Evolutionary conservation across 2,329 filamentous ascomycete species (phyloP).

Genomic region (Hymenoscyphus albidus): DNA sequence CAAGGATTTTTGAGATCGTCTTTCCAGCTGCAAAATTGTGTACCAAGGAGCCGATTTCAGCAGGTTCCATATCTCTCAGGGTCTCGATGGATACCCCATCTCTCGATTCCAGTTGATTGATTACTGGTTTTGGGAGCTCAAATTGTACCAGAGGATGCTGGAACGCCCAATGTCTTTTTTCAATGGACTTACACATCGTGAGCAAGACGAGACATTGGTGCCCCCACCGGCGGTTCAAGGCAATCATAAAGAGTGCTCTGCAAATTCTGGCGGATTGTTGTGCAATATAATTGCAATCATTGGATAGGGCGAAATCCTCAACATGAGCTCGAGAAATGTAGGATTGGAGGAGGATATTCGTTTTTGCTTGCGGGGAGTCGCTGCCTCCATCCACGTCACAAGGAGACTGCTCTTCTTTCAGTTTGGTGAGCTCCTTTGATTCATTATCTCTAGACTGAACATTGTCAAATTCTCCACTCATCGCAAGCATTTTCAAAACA

Average conservation of each 20-base stretch:
- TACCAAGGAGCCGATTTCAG: constrained; percentile 85
- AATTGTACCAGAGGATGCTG: constrained; percentile 96
- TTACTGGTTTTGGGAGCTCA: constrained; percentile 76
- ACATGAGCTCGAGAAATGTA: constrained; percentile 86
- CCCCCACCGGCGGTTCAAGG: constrained; percentile 90
- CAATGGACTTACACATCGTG: constrained; percentile 93
- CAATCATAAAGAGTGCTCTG: constrained; percentile 94
- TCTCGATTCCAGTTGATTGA: constrained; percentile 83
- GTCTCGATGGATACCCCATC: constrained; percentile 72
- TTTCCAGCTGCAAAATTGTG: constrained; percentile 86
- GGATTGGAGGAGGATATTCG: constrained; percentile 89
- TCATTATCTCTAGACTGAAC: constrained; percentile 90
- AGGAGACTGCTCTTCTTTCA: constrained; percentile 65
- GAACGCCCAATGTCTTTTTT: constrained; percentile 92
- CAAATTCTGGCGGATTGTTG: constrained; percentile 95
- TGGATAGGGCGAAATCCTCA: constrained; percentile 90
- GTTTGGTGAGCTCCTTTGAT: constrained; percentile 74
- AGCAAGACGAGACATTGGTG: constrained; percentile 89
- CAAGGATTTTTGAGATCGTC: constrained; percentile 74
- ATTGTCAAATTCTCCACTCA: constrained; percentile 97
- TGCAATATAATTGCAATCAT: constrained; percentile 90
- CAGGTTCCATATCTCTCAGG: constrained; percentile 86
- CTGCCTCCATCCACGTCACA: constrained; percentile 73
- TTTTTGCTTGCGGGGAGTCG: constrained; percentile 78
- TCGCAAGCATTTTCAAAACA: constrained; percentile 91